These are phyloP conservation scores for Rhipidocladum racemiflorum DNA, from an alignment of 176 grass and related monocot species.

Conservation along the genomic window DNA sequence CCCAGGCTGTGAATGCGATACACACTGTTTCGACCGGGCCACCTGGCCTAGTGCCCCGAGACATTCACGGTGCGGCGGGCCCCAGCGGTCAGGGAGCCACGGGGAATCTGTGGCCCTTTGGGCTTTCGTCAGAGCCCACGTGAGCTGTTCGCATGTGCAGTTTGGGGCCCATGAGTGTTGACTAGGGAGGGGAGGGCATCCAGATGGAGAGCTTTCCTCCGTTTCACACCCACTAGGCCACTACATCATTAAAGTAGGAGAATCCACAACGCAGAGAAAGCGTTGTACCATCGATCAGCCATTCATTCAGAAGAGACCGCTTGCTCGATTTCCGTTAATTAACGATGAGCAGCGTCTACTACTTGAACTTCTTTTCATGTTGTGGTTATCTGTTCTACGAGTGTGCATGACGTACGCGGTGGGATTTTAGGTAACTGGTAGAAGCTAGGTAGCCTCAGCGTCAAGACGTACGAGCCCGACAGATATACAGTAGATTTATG, in stretches of 20 bases:
- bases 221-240: constrained; percentile 45
- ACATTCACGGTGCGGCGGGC: neutral
- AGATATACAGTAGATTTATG: neutral
- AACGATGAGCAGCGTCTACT: neutral
- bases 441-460: neutral
- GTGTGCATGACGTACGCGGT: neutral
- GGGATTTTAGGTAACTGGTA: neutral
- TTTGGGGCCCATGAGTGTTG: constrained; percentile 22
- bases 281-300: neutral
- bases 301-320: neutral
- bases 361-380: neutral
- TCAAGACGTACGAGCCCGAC: neutral
- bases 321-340: neutral
- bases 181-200: neutral
- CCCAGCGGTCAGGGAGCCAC: neutral
- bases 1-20: constrained; percentile 40
- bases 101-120: constrained; percentile 14
- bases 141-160: constrained; percentile 1
- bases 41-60: constrained; percentile 40
- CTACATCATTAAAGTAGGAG: neutral
- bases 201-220: neutral
- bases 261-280: neutral
- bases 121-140: constrained; percentile 36
- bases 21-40: constrained; percentile 31
- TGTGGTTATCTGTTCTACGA: neutral